A percentile compares a stretch with the other conserved stretches of the same genome.
Conservation (phyloP, 208 protist species). For the Trypanosoma platydactyli region DNA sequence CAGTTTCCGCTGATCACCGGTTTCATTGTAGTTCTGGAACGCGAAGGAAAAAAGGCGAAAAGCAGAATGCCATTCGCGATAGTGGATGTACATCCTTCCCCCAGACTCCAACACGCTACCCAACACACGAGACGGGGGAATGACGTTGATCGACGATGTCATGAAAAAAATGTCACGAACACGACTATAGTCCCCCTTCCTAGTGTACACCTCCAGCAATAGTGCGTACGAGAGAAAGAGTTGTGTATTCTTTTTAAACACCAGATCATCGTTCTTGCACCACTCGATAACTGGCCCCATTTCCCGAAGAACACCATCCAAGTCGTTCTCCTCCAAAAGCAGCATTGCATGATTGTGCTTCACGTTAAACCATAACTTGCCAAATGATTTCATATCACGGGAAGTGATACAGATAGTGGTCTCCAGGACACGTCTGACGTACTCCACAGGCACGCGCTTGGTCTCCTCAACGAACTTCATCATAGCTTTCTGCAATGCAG, state of each 20-base stretch:
- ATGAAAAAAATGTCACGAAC: slow-evolving; percentile 51
- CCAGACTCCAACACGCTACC: slow-evolving; percentile 93
- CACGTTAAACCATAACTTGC: slow-evolving; percentile 91
- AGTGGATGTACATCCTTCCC: slow-evolving; percentile 82
- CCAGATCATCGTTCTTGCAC: slow-evolving; percentile 65
- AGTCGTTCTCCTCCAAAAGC: slow-evolving; percentile 24
- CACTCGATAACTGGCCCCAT: slow-evolving; percentile 66
- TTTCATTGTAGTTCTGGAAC: slow-evolving; percentile 94
- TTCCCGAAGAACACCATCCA: slow-evolving; percentile 36
- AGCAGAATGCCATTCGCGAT: slow-evolving; percentile 90
- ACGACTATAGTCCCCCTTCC: slow-evolving; percentile 66
- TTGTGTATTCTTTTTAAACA: slow-evolving; percentile 32
- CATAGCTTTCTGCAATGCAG: slow-evolving; percentile 70
- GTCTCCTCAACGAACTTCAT: slow-evolving; percentile 91
- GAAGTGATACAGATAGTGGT: slow-evolving; percentile 67
- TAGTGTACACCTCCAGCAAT: slow-evolving; percentile 90
- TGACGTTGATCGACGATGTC: slow-evolving; percentile 50
- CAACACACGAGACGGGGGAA: slow-evolving; percentile 89
- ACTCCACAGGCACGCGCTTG: slow-evolving; percentile 46
- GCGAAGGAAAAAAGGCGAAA: slow-evolving; percentile 93
- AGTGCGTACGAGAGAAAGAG: slow-evolving; percentile 81
- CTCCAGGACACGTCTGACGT: slow-evolving; percentile 58
- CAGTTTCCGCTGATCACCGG: slow-evolving; percentile 73
- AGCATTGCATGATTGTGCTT: slow-evolving; percentile 84
- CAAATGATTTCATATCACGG: slow-evolving; percentile 35